Conservation (phyloP, 2,329 filamentous ascomycete genomes). For the Pleomassaria siparia region DNA sequence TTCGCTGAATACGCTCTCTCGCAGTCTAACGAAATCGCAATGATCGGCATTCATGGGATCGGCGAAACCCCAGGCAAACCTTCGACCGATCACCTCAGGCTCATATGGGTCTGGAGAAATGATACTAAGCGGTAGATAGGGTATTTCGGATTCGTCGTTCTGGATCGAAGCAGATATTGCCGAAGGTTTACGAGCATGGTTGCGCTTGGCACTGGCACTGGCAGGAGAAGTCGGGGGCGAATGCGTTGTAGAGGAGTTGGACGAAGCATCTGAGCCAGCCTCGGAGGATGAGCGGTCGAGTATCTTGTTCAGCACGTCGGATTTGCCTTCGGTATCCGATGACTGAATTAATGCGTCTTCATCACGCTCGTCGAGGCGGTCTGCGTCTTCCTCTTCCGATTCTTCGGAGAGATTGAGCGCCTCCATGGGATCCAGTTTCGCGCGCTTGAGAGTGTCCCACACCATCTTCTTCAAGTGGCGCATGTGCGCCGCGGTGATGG, state of each 20-base stretch:
- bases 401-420: constrained; percentile 81
- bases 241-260: constrained; percentile 31
- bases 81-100: constrained; percentile 74
- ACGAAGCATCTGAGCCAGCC: constrained; percentile 35
- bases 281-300: constrained; percentile 42
- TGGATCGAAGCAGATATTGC: constrained; percentile 43
- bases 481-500: constrained; percentile 95
- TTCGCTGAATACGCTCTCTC: constrained; percentile 88
- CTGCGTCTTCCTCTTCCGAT: constrained; percentile 59
- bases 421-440: constrained; percentile 85
- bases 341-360: constrained; percentile 49
- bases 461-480: constrained; percentile 85
- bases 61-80: constrained; percentile 96
- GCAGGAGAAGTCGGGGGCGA: constrained; percentile 38
- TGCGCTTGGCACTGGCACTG: constrained; percentile 32
- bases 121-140: constrained; percentile 85
- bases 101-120: constrained; percentile 94
- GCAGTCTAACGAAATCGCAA: constrained; percentile 89
- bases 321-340: constrained; percentile 34
- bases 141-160: constrained; percentile 49
- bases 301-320: constrained; percentile 42
- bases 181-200: constrained; percentile 45
- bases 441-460: constrained; percentile 81
- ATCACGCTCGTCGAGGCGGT: constrained; percentile 53
- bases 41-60: constrained; percentile 89